Conservation (phyloP, 1,284 basidiomycete species). For the Ustilago crameri region DNA sequence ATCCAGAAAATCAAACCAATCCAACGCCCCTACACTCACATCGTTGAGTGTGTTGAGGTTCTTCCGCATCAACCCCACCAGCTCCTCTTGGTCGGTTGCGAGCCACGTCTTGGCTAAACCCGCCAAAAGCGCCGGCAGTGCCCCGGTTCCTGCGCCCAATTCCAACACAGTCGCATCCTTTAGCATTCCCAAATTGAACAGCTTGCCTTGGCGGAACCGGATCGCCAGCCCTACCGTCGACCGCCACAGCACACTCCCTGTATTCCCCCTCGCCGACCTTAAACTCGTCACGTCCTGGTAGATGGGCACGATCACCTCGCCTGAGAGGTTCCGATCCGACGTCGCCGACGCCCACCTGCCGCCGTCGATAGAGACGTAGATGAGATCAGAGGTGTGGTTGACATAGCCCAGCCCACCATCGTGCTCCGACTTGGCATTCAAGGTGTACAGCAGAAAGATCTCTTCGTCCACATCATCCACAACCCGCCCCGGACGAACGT, state of each 20-base stretch:
- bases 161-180: conserved; percentile 48
- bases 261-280: conserved; percentile 55
- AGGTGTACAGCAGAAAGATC: conserved; percentile 50
- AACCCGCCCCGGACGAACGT: conserved; percentile 5
- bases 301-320: conserved; percentile 21
- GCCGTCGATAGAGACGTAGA: conserved; percentile 38
- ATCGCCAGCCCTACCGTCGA: conserved; percentile 54
- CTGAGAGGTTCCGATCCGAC: conserved; percentile 27
- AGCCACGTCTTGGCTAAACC: conserved; percentile 47
- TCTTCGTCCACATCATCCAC: conserved; percentile 57
- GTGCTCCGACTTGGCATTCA: conserved; percentile 32
- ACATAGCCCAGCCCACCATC: conserved; percentile 54
- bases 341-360: conserved; percentile 11
- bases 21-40: conserved; percentile 18
- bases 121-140: conserved; percentile 48
- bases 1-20: conserved; percentile 50
- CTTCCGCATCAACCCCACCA: conserved; percentile 52
- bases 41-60: conserved; percentile 22
- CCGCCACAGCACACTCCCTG: conserved; percentile 62
- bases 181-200: conserved; percentile 24
- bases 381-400: conserved; percentile 31
- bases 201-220: conserved; percentile 13
- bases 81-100: conserved; percentile 55
- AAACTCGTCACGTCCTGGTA: conserved; percentile 56
- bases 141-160: conserved; percentile 63